phyloP scores from a whole-genome alignment of 1,284 basidiomycete species.

The Naganishia liquefaciens region DNA sequence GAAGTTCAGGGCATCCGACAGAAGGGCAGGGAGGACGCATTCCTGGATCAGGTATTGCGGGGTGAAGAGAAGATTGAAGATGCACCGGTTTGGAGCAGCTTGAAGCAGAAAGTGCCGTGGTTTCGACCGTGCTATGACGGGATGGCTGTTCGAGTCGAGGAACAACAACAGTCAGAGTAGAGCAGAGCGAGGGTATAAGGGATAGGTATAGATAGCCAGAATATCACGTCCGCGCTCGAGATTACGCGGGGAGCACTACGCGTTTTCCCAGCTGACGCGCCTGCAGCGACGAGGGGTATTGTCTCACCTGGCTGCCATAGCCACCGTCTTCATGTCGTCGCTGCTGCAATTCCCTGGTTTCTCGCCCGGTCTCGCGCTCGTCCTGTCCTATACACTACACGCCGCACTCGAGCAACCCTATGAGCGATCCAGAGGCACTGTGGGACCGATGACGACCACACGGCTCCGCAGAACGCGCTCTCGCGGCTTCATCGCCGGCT shows the following conservation, averaged over 20 bases:
- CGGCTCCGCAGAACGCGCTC: slow-evolving; percentile 27
- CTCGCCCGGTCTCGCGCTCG: too few species aligned
- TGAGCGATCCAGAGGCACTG: slow-evolving; percentile 5
- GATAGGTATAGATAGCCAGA: neutral
- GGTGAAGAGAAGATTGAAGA: slow-evolving; percentile 1
- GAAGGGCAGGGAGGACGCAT: slow-evolving; percentile 7
- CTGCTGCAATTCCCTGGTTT: too few species aligned
- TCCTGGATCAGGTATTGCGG: neutral
- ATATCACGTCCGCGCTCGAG: too few species aligned
- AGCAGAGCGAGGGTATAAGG: neutral
- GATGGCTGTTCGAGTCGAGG: neutral
- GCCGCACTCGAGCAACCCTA: neutral
- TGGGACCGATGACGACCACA: slow-evolving; percentile 24
- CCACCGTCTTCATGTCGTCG: neutral
- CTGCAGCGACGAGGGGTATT: neutral
- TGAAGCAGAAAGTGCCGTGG: slow-evolving; percentile 2
- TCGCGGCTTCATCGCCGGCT: slow-evolving; percentile 23
- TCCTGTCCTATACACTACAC: too few species aligned
- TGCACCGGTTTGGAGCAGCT: neutral
- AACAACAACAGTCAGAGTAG: neutral
- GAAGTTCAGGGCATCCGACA: slow-evolving; percentile 2
- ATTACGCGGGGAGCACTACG: too few species aligned
- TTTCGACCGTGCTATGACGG: slow-evolving; percentile 5
- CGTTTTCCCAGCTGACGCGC: too few species aligned
- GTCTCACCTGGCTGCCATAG: neutral